Evolutionary conservation across 169 alveolate genomes (phyloP), one percentile per base, ranked within the genome.

Genomic region (Cryptosporidium meleagridis): DNA sequence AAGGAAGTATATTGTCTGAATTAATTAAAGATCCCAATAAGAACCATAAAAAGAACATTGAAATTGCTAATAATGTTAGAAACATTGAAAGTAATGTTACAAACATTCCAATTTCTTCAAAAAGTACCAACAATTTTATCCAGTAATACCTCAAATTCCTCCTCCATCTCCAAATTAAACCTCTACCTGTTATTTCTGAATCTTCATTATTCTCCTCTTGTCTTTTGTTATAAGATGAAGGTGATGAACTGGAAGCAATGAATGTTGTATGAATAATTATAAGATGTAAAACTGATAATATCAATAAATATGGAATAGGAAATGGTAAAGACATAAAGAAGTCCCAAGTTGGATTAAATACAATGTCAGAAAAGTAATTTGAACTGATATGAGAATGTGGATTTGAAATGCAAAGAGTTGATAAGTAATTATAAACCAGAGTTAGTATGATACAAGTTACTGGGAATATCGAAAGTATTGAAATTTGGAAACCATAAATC

Each of bases 1-100:
- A 92, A 23, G 94, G 94, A 29, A 92, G 68, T 37, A 92, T 89
- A 12, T 87, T 91, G 45, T 91, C 93, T 12, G 94, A 92, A 80
- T 92, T 92, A 29, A 92, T 84, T 10, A 92, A 73, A 41, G 94
- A 92, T 1, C 94, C 94, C 21, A 92, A 41, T 26, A 86, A 68
- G 86, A 92, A 87, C 94, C 94, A 92, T 9, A 92, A 68, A 26
- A 85, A 23, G 37, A 92, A 87, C 68, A 69, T 67, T 23, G 92
- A 85, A 39, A 71, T 61, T 6, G 91, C 92, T 55, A 73, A 35
- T 55, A 73, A 23, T 29, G 86, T 73, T 51, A 80, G 51, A 62
- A 91, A 72, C 48, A 75, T 69, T 6, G 89, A 59, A 68, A 91
- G 72, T 4, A 91, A n/a, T 18, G 93, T 51, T 9, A 75, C 45